Evolutionary conservation across 345 rosid genomes (phyloP).

Genomic region (Acer saccharum): DNA sequence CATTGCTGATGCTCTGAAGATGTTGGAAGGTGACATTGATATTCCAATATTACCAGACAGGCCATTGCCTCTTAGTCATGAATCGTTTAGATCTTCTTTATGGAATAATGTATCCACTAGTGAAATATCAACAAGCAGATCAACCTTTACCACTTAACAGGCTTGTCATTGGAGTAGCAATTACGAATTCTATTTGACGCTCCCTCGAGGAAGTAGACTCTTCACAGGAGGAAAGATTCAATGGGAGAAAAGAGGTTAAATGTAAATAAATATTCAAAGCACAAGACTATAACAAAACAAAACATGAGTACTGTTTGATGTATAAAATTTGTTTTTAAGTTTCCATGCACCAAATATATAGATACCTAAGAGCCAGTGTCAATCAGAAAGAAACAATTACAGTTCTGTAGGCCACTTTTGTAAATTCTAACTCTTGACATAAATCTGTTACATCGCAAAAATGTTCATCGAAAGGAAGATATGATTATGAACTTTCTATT

Average conservation of each 20-base stretch:
- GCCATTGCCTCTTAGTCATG: constrained; percentile 61
- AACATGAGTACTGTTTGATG: neutral
- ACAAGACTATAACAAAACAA: neutral
- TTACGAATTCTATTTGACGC: too few relatives aligned
- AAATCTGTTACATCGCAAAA: neutral
- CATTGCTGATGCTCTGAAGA: constrained; percentile 52
- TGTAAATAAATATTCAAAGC: neutral
- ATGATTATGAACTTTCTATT: neutral
- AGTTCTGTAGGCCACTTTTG: neutral
- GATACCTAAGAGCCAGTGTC: neutral
- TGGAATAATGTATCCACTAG: constrained; percentile 9
- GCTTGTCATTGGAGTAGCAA: too few relatives aligned
- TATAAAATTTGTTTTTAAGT: too few relatives aligned
- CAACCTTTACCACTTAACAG: neutral
- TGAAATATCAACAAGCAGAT: neutral
- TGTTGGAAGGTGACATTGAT: constrained; percentile 65
- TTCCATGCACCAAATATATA: neutral
- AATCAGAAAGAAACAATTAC: neutral
- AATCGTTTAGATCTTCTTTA: constrained; percentile 37
- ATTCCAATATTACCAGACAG: constrained; percentile 62
- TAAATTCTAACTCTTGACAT: neutral
- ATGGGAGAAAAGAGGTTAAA: too few relatives aligned
- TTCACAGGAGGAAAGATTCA: too few relatives aligned
- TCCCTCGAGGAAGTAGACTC: too few relatives aligned
- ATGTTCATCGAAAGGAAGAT: neutral